Evolutionary conservation across 805 yeast species (phyloP).

Genomic region (Kodamaea hsintzibuensis): DNA sequence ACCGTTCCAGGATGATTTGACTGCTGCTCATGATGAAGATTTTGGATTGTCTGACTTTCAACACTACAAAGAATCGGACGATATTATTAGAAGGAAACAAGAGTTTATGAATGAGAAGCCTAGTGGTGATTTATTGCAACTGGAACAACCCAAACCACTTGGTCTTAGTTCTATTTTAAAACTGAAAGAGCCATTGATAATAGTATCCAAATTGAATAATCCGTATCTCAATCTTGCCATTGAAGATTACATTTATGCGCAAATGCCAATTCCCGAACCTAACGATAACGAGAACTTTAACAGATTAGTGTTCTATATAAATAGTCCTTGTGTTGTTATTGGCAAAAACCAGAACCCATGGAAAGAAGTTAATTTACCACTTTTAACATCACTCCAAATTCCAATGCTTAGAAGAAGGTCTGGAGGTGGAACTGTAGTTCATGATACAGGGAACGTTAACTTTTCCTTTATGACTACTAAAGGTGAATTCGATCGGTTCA

Average conservation of each 20-base stretch:
- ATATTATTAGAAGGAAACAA: slow-evolving; percentile 21
- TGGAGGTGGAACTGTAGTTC: slow-evolving; percentile 98
- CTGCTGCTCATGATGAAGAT: slow-evolving; percentile 33
- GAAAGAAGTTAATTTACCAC: slow-evolving; percentile 72
- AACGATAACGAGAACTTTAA: slow-evolving; percentile 27
- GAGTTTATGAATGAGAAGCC: not conserved
- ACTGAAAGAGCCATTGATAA: slow-evolving; percentile 46
- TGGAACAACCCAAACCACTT: not conserved
- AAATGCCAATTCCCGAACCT: slow-evolving; percentile 47
- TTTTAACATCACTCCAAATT: slow-evolving; percentile 49
- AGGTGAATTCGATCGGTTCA: slow-evolving; percentile 59
- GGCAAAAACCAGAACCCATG: slow-evolving; percentile 97
- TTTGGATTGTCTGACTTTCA: slow-evolving; percentile 41
- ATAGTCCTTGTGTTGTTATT: slow-evolving; percentile 83
- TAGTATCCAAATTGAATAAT: slow-evolving; percentile 57
- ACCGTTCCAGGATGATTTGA: slow-evolving; percentile 43
- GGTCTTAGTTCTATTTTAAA: not conserved
- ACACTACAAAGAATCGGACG: slow-evolving; percentile 36
- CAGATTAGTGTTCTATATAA: slow-evolving; percentile 70
- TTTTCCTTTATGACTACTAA: slow-evolving; percentile 78
- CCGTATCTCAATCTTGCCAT: slow-evolving; percentile 80
- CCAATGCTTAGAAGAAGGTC: slow-evolving; percentile 77
- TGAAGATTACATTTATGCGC: slow-evolving; percentile 73
- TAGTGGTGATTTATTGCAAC: no score
- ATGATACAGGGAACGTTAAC: slow-evolving; percentile 86